These are phyloP conservation scores for Psilocybe cyanescens DNA, from an alignment of 768 basidiomycete species.

Conservation along the genomic window DNA sequence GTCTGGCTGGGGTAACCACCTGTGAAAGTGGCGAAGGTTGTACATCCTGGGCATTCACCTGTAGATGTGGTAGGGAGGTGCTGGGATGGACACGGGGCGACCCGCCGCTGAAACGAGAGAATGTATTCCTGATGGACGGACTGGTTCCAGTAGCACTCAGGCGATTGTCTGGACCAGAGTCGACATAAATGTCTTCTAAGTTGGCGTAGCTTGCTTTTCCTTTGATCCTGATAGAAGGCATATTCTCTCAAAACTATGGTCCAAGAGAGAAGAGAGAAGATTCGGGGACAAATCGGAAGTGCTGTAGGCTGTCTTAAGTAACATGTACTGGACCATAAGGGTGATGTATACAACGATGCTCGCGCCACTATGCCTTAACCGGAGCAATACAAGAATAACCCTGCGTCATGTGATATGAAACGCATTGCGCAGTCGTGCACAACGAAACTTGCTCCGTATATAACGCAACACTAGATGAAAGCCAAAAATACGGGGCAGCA, in stretches of 20 bases:
- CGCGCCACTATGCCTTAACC: not conserved
- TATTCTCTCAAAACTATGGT: conserved; percentile 16
- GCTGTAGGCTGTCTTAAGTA: not conserved
- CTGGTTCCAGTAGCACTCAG: not conserved
- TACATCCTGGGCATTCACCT: not conserved
- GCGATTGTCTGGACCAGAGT: not conserved
- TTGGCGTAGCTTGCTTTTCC: conserved; percentile 30
- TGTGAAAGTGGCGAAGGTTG: conserved; percentile 5
- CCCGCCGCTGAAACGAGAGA: not conserved
- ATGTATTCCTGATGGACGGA: not conserved
- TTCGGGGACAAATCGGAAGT: not conserved
- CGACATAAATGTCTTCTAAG: conserved; percentile 11
- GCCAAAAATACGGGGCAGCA: no score
- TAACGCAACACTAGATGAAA: no score
- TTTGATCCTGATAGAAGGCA: conserved; percentile 56
- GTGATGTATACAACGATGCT: not conserved
- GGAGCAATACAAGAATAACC: conserved; percentile 1
- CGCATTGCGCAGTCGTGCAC: not conserved
- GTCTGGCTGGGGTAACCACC: conserved; percentile 19
- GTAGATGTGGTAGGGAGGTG: conserved; percentile 2
- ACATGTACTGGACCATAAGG: not conserved
- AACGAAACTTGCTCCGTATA: no score
- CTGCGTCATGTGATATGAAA: not conserved
- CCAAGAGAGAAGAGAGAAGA: not conserved
- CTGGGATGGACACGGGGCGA: not conserved